Evolutionary conservation across 2,329 filamentous ascomycete species (phyloP).

Genomic region (Aphanocladium album): DNA sequence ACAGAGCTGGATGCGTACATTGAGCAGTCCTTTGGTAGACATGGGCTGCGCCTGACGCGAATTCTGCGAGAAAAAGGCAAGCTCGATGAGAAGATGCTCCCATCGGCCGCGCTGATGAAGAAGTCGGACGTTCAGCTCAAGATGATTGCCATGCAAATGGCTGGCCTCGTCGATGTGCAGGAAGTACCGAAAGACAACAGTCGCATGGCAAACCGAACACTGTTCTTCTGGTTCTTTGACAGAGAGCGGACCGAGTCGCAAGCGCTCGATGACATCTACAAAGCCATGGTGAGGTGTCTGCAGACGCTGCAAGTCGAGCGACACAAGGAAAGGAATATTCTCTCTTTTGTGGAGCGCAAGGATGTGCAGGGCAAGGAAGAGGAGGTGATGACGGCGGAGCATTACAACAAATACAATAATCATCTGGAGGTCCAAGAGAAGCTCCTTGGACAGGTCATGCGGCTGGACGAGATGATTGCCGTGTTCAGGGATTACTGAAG

Average conservation of each 20-base stretch:
- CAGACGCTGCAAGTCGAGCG: slow-evolving; percentile 77
- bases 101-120: slow-evolving; percentile 74
- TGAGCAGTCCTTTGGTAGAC: slow-evolving; percentile 67
- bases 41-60: slow-evolving; percentile 76
- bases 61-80: slow-evolving; percentile 85
- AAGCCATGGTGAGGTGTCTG: slow-evolving; percentile 78
- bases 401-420: slow-evolving; percentile 58
- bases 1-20: slow-evolving; percentile 78
- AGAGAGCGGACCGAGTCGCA: slow-evolving; percentile 63
- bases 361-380: slow-evolving; percentile 84
- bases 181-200: slow-evolving; percentile 88
- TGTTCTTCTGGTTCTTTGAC: slow-evolving; percentile 93
- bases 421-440: slow-evolving; percentile 64
- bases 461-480: slow-evolving; percentile 79
- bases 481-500: slow-evolving; percentile 71
- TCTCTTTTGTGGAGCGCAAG: slow-evolving; percentile 76
- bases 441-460: slow-evolving; percentile 71
- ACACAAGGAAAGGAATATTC: slow-evolving; percentile 62
- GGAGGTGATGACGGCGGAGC: slow-evolving; percentile 68
- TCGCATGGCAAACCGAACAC: slow-evolving; percentile 73
- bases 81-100: slow-evolving; percentile 87
- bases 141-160: slow-evolving; percentile 79
- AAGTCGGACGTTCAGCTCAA: slow-evolving; percentile 80
- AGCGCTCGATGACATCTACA: slow-evolving; percentile 78
- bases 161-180: slow-evolving; percentile 84